phyloP scores from a whole-genome alignment of 176 grass and related monocot species.

The Raddia guianensis region DNA sequence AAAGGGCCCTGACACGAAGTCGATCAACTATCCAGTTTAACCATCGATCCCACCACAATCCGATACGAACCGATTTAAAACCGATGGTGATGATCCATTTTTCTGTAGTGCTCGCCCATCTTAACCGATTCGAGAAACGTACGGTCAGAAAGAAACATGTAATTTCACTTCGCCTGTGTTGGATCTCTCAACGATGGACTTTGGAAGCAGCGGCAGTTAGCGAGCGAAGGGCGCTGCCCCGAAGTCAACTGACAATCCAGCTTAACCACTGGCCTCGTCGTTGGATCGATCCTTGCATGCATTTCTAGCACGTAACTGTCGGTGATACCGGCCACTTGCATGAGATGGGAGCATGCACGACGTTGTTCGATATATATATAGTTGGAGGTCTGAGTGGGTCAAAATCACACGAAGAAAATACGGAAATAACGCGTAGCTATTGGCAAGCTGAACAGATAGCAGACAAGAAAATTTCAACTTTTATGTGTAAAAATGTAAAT shows the following conservation, averaged over 20 bases:
- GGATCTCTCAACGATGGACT: neutral
- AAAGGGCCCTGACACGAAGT: no score
- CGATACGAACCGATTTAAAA: no score
- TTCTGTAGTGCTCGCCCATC: no score
- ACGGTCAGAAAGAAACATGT: neutral
- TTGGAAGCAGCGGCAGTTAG: neutral
- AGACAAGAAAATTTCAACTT: neutral
- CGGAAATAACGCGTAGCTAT: neutral
- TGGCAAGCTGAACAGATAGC: neutral
- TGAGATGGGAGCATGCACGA: neutral
- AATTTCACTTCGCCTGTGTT: neutral
- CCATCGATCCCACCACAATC: no score
- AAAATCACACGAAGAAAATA: neutral
- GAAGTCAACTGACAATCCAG: slow-evolving; percentile 14
- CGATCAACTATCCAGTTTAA: no score
- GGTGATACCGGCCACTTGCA: neutral
- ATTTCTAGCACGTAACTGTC: neutral
- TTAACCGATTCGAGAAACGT: neutral
- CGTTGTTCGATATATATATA: neutral
- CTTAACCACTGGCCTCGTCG: neutral
- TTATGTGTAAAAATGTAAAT: neutral
- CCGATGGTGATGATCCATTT: no score
- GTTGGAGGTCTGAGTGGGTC: neutral
- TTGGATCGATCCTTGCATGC: neutral
- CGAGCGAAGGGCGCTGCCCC: neutral